Conservation (phyloP, 1,284 basidiomycete genomes). For the Rhodotorula sp. region DNA sequence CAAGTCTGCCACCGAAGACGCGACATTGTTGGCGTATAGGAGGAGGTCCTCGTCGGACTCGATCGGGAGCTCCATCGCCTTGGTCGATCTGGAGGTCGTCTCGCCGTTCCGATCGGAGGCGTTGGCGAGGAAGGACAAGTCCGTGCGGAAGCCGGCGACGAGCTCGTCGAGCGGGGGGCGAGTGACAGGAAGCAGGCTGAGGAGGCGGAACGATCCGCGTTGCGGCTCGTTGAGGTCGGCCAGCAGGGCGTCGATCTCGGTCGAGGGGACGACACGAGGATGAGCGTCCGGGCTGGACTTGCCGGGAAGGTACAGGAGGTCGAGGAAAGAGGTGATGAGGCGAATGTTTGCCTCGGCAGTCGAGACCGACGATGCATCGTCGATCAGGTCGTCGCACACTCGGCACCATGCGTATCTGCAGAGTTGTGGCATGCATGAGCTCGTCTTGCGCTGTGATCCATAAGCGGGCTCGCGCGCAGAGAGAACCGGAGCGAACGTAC, state of each 20-base stretch:
- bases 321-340: constrained; percentile 33
- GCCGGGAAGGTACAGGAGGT: constrained; percentile 29
- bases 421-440: too few relatives aligned
- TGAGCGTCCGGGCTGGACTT: neutral
- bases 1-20: constrained; percentile 52
- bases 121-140: constrained; percentile 42
- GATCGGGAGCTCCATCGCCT: constrained; percentile 46
- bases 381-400: constrained; percentile 48
- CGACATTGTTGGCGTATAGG: constrained; percentile 52
- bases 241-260: constrained; percentile 8
- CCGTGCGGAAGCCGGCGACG: constrained; percentile 51
- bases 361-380: constrained; percentile 39
- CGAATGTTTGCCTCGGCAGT: constrained; percentile 35
- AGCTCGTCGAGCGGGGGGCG: constrained; percentile 49
- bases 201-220: constrained; percentile 28
- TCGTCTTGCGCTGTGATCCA: neutral
- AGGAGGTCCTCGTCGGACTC: constrained; percentile 50
- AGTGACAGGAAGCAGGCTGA: constrained; percentile 28
- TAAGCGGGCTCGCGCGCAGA: neutral
- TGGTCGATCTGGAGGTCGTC: too few relatives aligned
- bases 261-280: neutral
- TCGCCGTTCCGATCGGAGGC: neutral
- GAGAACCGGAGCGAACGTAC: constrained; percentile 17
- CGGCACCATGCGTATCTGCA: constrained; percentile 44
- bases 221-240: constrained; percentile 19